Evolutionary conservation across 2,329 filamentous ascomycete species (phyloP), one percentile per base, ranked within the genome.

Genomic region (Fusarium sp.): DNA sequence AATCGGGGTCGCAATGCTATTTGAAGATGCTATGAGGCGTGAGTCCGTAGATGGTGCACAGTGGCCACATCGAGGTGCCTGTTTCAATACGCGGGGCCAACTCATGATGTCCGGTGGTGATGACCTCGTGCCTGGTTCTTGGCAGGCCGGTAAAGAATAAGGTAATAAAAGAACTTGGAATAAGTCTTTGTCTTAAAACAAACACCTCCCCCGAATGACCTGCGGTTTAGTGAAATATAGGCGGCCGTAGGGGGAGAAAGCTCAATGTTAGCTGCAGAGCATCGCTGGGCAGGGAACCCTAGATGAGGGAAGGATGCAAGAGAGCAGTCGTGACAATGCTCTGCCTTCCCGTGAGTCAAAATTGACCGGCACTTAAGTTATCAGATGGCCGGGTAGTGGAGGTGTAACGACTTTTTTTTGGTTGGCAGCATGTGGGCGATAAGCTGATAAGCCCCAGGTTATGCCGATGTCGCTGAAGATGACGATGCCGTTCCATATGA

Each of bases 81-180:
- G 84, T 74, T 82, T 85, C 81, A 80, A 83, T 73, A 81, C 79
- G 75, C 63, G 77, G 79, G 79, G 80, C 80, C 82, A 80, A 72
- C 80, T 83, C 85, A 87, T 87, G 75, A 67, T 75, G 69, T 24
- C 44, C 39, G 20, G 31, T n/a, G 45, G 70, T 49, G 57, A 75
- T 68, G 64, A 18, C 26, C 22, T 61, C 60, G 51, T 66, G 52
- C 36, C 57, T 49, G 59, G 57, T 70, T 42, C 49, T 57, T 52
- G 41, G 45, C 39, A 33, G 55, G 49, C 39, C 38, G 49, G 51
- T 54, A 58, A 17, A 71, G 57, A 56, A 60, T 58, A 56, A 49
- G 47, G 28, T 35, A 58, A 60, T 65, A 56, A 47, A 62, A 45
- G 58, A 70, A 66, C 58, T 61, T 66, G 33, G 18, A 36, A 36